These are phyloP conservation scores for Hypsizygus marmoreus DNA, from an alignment of 768 basidiomycete species.

Conservation along the genomic window DNA sequence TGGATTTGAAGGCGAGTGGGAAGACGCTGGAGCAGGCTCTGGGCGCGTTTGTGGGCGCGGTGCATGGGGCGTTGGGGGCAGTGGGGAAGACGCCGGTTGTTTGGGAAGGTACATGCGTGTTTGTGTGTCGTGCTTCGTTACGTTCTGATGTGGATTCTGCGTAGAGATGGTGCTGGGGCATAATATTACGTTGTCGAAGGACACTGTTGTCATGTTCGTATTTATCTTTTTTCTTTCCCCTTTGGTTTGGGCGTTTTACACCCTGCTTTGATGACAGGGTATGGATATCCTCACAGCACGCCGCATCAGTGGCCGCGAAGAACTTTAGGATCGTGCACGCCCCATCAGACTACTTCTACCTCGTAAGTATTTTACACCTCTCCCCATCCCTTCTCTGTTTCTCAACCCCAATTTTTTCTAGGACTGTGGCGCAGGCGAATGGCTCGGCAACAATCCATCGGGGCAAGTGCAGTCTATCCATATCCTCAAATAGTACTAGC, in stretches of 20 bases:
- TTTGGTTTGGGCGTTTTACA: background rate
- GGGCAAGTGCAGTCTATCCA: slow-evolving; percentile 30
- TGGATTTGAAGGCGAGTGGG: slow-evolving; percentile 48
- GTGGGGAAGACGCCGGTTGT: slow-evolving; percentile 76
- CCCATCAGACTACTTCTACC: slow-evolving; percentile 79
- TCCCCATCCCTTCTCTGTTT: slow-evolving; percentile 17
- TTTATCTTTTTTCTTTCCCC: background rate
- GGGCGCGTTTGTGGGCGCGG: slow-evolving; percentile 55
- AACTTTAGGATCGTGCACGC: slow-evolving; percentile 68
- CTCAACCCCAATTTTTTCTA: slow-evolving; percentile 11
- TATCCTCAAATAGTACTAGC: background rate
- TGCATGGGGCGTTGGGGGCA: slow-evolving; percentile 52
- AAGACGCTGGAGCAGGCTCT: slow-evolving; percentile 67
- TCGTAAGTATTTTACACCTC: slow-evolving; percentile 35
- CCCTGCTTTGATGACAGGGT: slow-evolving; percentile 40
- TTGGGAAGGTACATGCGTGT: slow-evolving; percentile 61
- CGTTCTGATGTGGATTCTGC: slow-evolving; percentile 34
- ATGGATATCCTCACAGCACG: slow-evolving; percentile 70
- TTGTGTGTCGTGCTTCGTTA: background rate
- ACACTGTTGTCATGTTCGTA: slow-evolving; percentile 59
- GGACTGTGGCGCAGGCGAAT: slow-evolving; percentile 75
- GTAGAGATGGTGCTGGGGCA: slow-evolving; percentile 68
- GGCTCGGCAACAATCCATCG: slow-evolving; percentile 55
- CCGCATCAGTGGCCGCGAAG: slow-evolving; percentile 54
- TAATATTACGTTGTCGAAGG: slow-evolving; percentile 42